Percentiles rank a stretch among this genome's conserved stretches.
phyloP scores from a whole-genome alignment of 768 basidiomycete genomes.

The Podaxis sp. region DNA sequence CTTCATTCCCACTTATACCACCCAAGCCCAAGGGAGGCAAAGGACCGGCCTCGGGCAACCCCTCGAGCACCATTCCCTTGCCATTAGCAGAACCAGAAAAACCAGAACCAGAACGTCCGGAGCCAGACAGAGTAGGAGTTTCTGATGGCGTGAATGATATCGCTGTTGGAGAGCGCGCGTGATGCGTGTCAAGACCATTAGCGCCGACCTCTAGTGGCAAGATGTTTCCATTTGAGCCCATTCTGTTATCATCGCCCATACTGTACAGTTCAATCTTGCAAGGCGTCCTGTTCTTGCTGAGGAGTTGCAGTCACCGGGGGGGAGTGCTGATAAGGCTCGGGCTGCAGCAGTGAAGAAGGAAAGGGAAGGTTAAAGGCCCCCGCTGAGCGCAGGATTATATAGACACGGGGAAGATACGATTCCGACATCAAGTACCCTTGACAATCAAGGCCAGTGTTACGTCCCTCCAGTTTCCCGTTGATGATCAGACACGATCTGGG shows the following conservation, averaged over 20 bases:
- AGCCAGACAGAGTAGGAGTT: neutral
- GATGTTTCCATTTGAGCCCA: neutral
- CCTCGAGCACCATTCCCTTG: neutral
- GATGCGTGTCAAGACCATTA: neutral
- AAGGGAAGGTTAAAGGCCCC: neutral
- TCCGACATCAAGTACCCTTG: neutral
- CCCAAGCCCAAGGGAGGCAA: neutral
- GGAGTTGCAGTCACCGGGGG: too few species aligned
- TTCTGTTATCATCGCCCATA: neutral
- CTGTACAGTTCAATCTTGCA: neutral
- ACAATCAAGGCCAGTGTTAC: neutral
- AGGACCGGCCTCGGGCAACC: neutral
- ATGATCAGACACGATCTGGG: neutral
- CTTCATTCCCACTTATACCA: neutral
- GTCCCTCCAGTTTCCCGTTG: neutral
- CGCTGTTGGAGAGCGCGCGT: neutral
- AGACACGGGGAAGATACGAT: neutral
- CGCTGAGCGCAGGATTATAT: neutral
- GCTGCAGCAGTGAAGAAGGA: neutral
- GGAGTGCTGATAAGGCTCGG: neutral
- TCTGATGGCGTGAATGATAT: constrained; percentile 5
- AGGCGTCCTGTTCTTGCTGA: neutral
- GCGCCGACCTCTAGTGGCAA: neutral
- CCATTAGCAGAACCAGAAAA: neutral
- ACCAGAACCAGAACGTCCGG: neutral